These are phyloP conservation scores for Solanum hybrid DNA, from an alignment of 305 asterid species.

Conservation along the genomic window DNA sequence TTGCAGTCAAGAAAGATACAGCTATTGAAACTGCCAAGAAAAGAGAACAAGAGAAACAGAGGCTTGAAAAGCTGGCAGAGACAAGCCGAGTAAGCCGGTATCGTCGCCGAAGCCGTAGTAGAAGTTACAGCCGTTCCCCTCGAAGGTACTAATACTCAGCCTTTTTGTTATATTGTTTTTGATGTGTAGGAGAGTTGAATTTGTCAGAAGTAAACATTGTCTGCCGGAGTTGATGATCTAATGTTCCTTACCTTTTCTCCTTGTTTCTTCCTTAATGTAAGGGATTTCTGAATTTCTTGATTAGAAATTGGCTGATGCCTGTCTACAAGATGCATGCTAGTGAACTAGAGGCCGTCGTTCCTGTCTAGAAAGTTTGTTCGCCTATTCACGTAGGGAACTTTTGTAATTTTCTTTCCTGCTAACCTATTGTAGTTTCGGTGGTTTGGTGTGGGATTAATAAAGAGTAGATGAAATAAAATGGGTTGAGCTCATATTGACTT, in stretches of 20 bases:
- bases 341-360: not conserved
- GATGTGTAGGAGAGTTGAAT: not conserved
- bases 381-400: not conserved
- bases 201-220: not conserved
- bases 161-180: not conserved
- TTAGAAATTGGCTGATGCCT: not conserved
- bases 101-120: slow-evolving; percentile 60
- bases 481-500: not conserved
- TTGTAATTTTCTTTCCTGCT: not conserved
- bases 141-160: slow-evolving; percentile 38
- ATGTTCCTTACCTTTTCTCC: not conserved
- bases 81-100: slow-evolving; percentile 49
- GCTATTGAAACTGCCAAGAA: slow-evolving; percentile 86
- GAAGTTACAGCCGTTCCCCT: slow-evolving; percentile 86
- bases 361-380: not conserved
- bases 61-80: slow-evolving; percentile 87
- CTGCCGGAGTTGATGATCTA: not conserved
- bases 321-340: not conserved
- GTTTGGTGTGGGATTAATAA: not conserved
- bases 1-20: slow-evolving; percentile 85
- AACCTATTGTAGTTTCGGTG: not conserved
- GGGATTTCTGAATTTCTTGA: not conserved
- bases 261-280: not conserved
- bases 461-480: not conserved
- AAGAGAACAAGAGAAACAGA: slow-evolving; percentile 80